A percentile compares a stretch with the other conserved stretches of the same genome.
Conservation (phyloP, 805 yeast genomes). For the Clavispora carvajalis region DNA sequence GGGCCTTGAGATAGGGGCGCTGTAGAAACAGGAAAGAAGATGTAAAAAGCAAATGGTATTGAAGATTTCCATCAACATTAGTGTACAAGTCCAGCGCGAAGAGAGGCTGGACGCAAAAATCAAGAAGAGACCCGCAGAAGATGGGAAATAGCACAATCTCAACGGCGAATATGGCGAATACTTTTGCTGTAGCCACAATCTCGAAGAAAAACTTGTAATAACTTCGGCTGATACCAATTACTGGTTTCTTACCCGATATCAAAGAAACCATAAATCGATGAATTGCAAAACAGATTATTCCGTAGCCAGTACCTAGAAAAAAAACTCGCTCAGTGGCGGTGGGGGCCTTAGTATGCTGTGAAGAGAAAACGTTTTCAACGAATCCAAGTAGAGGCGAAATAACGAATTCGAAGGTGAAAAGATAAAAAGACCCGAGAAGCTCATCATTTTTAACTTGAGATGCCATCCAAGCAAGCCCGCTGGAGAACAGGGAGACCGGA, state of each 20-base stretch:
- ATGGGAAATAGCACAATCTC: conserved; percentile 86
- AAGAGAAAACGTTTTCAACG: background rate
- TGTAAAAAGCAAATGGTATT: conserved; percentile 20
- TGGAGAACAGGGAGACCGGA: background rate
- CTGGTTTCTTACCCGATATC: conserved; percentile 35
- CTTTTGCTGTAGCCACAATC: conserved; percentile 61
- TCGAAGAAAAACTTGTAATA: conserved; percentile 51
- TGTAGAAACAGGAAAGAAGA: conserved; percentile 15
- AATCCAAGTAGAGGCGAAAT: conserved; percentile 3
- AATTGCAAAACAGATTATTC: conserved; percentile 19
- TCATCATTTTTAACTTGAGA: background rate
- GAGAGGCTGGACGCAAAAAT: conserved; percentile 61
- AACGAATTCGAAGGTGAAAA: background rate
- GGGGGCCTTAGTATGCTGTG: conserved; percentile 19
- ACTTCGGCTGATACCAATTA: conserved; percentile 46
- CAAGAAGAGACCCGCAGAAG: conserved; percentile 76
- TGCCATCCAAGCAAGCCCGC: background rate
- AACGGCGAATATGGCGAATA: conserved; percentile 64
- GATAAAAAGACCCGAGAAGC: background rate
- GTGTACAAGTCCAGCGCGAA: conserved; percentile 15
- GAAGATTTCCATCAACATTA: conserved; percentile 2
- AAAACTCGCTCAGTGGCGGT: conserved; percentile 33
- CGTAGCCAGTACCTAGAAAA: conserved; percentile 32
- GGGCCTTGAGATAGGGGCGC: conserved; percentile 15
- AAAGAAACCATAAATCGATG: conserved; percentile 27